These are phyloP conservation scores for Bruguiera parviflora DNA, from an alignment of 345 rosid species.

Conservation along the genomic window DNA sequence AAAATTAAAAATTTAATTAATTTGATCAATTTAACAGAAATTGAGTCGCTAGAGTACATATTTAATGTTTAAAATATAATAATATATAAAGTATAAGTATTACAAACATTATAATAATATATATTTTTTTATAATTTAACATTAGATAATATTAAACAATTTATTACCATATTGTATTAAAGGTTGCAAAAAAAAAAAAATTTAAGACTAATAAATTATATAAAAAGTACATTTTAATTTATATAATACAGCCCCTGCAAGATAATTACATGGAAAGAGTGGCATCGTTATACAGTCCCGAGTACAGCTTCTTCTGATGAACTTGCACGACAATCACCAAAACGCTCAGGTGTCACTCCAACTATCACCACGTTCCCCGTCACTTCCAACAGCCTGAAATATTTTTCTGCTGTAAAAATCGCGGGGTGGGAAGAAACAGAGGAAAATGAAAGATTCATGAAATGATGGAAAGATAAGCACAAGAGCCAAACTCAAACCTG, in stretches of 20 bases:
- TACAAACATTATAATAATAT: too few species aligned
- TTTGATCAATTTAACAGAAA: too few species aligned
- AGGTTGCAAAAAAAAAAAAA: too few species aligned
- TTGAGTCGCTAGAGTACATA: too few species aligned
- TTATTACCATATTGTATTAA: too few species aligned
- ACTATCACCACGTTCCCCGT: slow-evolving; percentile 69
- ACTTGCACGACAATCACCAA: not conserved
- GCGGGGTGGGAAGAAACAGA: not conserved
- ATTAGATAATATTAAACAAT: too few species aligned
- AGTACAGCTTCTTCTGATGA: slow-evolving; percentile 2
- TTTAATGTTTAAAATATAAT: too few species aligned
- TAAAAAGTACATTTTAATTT: too few species aligned
- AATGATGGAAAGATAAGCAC: not conserved
- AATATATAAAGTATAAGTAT: too few species aligned
- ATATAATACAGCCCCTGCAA: slow-evolving; percentile 13
- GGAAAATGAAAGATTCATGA: not conserved
- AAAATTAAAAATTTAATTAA: too few species aligned
- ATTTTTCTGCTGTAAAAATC: slow-evolving; percentile 8
- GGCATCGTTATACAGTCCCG: slow-evolving; percentile 20
- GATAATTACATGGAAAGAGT: slow-evolving; percentile 31
- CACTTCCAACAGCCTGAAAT: slow-evolving; percentile 74
- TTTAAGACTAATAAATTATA: too few species aligned
- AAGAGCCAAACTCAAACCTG: slow-evolving; percentile 44
- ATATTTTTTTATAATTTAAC: too few species aligned
- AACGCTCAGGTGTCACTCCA: slow-evolving; percentile 62